These are phyloP conservation scores for Podospora conica DNA, from an alignment of 495 filamentous ascomycete genomes.

Conservation along the genomic window DNA sequence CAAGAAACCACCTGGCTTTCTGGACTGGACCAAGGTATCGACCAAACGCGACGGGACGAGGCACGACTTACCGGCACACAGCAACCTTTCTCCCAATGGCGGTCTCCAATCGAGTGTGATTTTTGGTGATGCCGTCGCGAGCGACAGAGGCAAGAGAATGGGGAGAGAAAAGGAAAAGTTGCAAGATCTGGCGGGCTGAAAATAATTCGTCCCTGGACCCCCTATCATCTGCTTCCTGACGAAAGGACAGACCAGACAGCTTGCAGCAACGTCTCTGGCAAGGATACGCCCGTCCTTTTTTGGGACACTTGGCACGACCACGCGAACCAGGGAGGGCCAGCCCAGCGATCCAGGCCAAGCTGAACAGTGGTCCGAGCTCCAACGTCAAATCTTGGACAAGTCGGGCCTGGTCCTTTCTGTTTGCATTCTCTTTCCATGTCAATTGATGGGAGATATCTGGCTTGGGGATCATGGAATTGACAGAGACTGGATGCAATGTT, in stretches of 20 bases:
- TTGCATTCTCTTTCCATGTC: no score
- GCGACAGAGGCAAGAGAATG: neutral
- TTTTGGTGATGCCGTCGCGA: neutral
- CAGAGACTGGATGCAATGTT: no score
- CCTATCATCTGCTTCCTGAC: slow-evolving; percentile 17
- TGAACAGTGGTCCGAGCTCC: slow-evolving; percentile 25
- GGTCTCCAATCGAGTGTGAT: neutral
- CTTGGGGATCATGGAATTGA: no score
- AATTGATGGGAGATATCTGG: no score
- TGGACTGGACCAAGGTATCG: no score
- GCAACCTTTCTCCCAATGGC: neutral
- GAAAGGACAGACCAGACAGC: slow-evolving; percentile 13
- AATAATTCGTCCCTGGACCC: slow-evolving; percentile 13
- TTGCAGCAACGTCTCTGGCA: no score
- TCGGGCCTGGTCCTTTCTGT: neutral
- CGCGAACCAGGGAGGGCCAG: no score
- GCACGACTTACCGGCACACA: neutral
- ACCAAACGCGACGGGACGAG: neutral
- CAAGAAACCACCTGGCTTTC: neutral
- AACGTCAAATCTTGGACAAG: slow-evolving; percentile 1
- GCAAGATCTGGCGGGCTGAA: slow-evolving; percentile 3
- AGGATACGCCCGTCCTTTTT: slow-evolving; percentile 18
- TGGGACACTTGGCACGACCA: slow-evolving; percentile 27
- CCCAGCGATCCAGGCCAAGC: neutral
- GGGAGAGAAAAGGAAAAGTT: neutral